Evolutionary conservation across 148 eudicot genomes (phyloP).

Genomic region (Persicaria tinctoria): DNA sequence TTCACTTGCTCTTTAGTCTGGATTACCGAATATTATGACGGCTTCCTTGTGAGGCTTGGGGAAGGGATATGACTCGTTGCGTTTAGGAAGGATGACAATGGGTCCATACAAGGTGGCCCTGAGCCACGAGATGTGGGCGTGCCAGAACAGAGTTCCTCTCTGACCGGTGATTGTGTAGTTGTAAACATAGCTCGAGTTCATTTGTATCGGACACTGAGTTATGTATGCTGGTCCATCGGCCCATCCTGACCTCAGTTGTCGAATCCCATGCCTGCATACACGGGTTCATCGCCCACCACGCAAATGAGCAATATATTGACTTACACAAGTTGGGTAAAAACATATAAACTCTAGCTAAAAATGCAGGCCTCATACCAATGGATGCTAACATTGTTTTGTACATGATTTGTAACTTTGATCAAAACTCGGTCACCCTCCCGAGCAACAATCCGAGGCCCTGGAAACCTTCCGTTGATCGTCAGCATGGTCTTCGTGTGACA

Average conservation of each 20-base stretch:
- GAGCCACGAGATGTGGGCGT: constrained; percentile 60
- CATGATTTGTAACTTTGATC: constrained; percentile 47
- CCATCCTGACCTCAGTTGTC: constrained; percentile 51
- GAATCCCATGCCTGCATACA: constrained; percentile 47
- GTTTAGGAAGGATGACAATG: constrained; percentile 40
- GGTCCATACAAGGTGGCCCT: constrained; percentile 50
- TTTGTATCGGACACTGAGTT: constrained; percentile 66
- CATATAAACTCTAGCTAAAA: no score
- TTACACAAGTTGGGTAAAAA: background rate
- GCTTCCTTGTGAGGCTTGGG: constrained; percentile 48
- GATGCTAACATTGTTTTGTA: constrained; percentile 40
- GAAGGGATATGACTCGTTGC: constrained; percentile 45
- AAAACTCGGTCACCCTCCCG: constrained; percentile 56
- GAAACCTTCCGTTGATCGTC: constrained; percentile 59
- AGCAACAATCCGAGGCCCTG: constrained; percentile 50
- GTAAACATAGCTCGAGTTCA: constrained; percentile 42
- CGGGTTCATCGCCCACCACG: background rate
- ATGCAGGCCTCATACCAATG: constrained; percentile 37
- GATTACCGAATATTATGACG: constrained; percentile 43
- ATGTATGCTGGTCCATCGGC: constrained; percentile 36
- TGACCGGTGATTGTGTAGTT: constrained; percentile 53
- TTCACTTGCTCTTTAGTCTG: background rate
- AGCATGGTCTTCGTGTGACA: constrained; percentile 55
- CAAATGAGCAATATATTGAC: background rate
- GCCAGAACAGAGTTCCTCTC: constrained; percentile 59